These are phyloP conservation scores for Brassica juncea DNA, from an alignment of 345 rosid genomes.

Conservation along the genomic window DNA sequence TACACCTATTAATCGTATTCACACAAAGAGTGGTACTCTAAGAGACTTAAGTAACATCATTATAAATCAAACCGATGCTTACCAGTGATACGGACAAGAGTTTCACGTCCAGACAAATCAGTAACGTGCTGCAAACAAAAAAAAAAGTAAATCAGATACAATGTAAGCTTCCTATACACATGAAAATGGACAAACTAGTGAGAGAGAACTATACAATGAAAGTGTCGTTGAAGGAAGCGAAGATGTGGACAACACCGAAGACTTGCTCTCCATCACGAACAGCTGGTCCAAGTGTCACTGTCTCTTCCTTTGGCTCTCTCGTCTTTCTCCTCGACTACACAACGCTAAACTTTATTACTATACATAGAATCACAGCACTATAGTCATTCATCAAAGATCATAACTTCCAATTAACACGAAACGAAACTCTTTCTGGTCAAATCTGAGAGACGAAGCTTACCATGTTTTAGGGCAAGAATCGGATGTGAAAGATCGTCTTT, in stretches of 20 bases:
- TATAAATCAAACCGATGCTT: background rate
- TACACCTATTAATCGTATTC: background rate
- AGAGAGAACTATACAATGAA: constrained; percentile 62
- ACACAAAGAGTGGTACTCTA: background rate
- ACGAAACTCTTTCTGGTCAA: background rate
- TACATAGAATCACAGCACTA: background rate
- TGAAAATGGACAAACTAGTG: no score
- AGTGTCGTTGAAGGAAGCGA: constrained; percentile 90
- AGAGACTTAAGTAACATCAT: background rate
- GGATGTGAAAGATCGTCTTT: background rate
- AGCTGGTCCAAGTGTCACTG: constrained; percentile 73
- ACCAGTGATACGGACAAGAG: constrained; percentile 92
- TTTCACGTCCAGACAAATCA: constrained; percentile 90
- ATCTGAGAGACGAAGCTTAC: constrained; percentile 23
- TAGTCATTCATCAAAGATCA: background rate
- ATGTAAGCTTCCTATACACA: background rate
- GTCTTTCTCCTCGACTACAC: constrained; percentile 70
- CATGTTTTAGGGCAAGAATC: constrained; percentile 9
- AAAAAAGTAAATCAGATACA: background rate
- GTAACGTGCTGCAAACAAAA: constrained; percentile 74
- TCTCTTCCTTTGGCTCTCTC: constrained; percentile 89
- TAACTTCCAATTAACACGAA: background rate
- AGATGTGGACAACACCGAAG: constrained; percentile 87
- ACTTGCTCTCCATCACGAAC: constrained; percentile 78
- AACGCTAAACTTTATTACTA: background rate